Percentiles rank a stretch among this genome's conserved stretches.
phyloP scores from a whole-genome alignment of 2,329 filamentous ascomycete genomes.

The Sporothrix brunneoviolacea region DNA sequence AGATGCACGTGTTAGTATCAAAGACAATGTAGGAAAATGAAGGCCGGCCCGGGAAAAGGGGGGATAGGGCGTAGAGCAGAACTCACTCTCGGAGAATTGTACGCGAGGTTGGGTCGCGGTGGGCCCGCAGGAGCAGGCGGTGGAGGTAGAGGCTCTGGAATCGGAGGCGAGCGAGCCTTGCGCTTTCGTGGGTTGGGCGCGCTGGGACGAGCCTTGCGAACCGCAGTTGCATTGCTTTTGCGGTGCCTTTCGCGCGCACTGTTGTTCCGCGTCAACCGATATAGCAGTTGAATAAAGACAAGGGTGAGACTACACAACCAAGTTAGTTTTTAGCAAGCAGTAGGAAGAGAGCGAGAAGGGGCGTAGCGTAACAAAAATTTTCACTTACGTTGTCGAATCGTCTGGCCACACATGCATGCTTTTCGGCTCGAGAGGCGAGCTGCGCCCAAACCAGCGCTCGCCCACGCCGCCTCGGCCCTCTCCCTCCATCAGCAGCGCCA shows the following conservation, averaged over 20 bases:
- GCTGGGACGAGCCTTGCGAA: background rate
- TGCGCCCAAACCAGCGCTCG: constrained; percentile 13
- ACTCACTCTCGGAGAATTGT: constrained; percentile 10
- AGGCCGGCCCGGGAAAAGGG: background rate
- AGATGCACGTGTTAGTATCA: no score
- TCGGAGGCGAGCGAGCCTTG: no score
- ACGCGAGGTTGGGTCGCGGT: background rate
- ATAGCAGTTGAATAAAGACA: constrained; percentile 16
- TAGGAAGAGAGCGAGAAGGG: background rate
- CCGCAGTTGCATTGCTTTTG: background rate
- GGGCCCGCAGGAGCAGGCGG: no score
- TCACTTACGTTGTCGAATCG: constrained; percentile 14
- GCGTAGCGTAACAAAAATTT: background rate
- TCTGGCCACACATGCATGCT: constrained; percentile 16
- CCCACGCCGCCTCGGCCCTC: constrained; percentile 8
- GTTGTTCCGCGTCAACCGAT: constrained; percentile 13
- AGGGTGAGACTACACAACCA: constrained; percentile 8
- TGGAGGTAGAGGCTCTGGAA: no score
- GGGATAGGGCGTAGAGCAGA: background rate
- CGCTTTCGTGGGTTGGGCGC: background rate
- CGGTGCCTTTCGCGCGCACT: constrained; percentile 5
- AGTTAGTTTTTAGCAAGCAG: background rate
- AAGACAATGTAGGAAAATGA: no score
- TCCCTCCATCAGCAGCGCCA: constrained; percentile 11
- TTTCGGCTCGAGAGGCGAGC: background rate